phyloP scores from a whole-genome alignment of 139 green algal genomes.

The Zygnema cylindricum region DNA sequence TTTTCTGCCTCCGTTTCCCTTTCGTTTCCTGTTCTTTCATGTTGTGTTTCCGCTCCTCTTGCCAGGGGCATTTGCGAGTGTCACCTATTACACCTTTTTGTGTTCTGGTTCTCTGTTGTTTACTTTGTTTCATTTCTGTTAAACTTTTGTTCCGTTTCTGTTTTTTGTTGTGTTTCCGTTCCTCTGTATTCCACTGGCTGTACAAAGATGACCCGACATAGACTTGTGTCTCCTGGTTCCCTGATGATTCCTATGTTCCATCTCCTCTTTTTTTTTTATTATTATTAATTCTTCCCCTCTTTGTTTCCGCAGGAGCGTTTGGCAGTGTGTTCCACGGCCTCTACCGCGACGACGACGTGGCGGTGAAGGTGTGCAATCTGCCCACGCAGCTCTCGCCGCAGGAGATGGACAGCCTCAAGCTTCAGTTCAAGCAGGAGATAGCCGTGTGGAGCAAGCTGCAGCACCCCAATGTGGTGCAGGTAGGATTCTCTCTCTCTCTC shows the following conservation, averaged over 20 bases:
- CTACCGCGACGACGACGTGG: conserved; percentile 34
- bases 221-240: background rate
- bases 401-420: conserved; percentile 6
- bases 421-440: conserved; percentile 47
- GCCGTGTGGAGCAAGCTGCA: conserved; percentile 41
- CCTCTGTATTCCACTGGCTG: background rate
- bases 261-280: background rate
- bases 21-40: too few relatives aligned
- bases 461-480: conserved; percentile 53
- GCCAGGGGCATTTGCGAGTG: too few relatives aligned
- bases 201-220: background rate
- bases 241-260: background rate
- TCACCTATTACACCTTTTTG: too few relatives aligned
- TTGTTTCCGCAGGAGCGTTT: conserved; percentile 42
- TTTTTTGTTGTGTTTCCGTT: too few relatives aligned
- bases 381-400: background rate
- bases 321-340: conserved; percentile 34
- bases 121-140: too few relatives aligned
- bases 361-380: conserved; percentile 49
- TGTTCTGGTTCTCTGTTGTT: too few relatives aligned
- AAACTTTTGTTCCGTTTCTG: too few relatives aligned
- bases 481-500: background rate
- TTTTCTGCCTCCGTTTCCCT: too few relatives aligned
- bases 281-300: background rate
- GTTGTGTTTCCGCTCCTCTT: too few relatives aligned